Evolutionary conservation across 139 green algal species (phyloP).

Genomic region (Haematococcus lacustris): DNA sequence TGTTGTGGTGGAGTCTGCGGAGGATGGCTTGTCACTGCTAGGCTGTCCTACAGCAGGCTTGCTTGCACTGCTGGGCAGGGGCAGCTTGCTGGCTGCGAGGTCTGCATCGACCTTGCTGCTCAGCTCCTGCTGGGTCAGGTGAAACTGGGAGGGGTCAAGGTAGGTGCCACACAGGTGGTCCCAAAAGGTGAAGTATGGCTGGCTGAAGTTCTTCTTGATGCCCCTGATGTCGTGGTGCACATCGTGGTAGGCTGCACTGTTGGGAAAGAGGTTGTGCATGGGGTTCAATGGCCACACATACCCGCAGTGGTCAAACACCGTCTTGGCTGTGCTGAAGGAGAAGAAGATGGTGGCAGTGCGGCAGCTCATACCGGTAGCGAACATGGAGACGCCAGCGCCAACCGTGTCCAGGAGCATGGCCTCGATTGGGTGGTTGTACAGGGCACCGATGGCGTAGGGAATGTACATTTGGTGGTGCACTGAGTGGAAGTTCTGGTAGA

Average conservation of each 20-base stretch:
- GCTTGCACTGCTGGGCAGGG: no score
- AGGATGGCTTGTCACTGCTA: no score
- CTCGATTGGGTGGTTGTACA: constrained; percentile 68
- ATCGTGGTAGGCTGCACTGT: constrained; percentile 56
- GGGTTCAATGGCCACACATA: constrained; percentile 56
- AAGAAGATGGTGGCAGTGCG: constrained; percentile 31
- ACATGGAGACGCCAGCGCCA: constrained; percentile 44
- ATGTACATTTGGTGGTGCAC: constrained; percentile 52
- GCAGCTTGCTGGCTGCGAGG: no score
- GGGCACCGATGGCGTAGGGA: constrained; percentile 53
- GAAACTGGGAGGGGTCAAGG: constrained; percentile 20
- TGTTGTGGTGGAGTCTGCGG: no score
- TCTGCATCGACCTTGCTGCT: neutral
- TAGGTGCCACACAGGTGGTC: constrained; percentile 41
- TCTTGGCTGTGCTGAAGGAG: constrained; percentile 55
- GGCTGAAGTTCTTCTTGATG: constrained; percentile 61
- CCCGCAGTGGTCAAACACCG: constrained; percentile 57
- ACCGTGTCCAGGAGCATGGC: constrained; percentile 57
- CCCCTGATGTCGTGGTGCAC: constrained; percentile 55
- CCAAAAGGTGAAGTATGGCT: constrained; percentile 65
- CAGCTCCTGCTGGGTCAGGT: neutral
- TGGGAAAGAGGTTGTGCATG: constrained; percentile 52
- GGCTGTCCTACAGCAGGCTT: no score
- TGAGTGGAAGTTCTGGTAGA: constrained; percentile 62
- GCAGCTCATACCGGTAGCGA: constrained; percentile 40